Percentiles rank a stretch among this genome's conserved stretches.
Conservation (phyloP, 106 monocot species). For the Posidonia australis region DNA sequence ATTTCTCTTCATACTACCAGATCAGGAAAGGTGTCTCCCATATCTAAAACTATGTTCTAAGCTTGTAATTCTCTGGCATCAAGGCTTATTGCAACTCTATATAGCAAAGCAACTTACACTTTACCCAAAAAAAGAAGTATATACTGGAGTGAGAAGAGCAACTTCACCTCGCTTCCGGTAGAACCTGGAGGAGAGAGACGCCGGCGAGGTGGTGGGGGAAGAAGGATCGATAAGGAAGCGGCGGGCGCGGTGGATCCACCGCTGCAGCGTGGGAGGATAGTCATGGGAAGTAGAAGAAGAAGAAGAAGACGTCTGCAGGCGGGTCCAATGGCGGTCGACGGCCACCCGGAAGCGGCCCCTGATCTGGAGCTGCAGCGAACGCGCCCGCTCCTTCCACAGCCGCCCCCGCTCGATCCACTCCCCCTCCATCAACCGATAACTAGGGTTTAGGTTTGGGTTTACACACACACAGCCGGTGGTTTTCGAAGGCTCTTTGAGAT, state of each 20-base stretch:
- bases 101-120: no score
- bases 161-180: conserved; percentile 35
- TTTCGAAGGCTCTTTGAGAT: no score
- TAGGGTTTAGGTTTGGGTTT: background rate
- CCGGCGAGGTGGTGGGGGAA: conserved; percentile 4
- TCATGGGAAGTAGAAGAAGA: conserved; percentile 6
- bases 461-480: no score
- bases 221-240: conserved; percentile 11
- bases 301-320: conserved; percentile 16
- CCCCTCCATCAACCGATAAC: conserved; percentile 3
- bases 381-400: conserved; percentile 46
- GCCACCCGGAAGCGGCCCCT: conserved; percentile 70
- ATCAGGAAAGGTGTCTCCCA: no score
- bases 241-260: conserved; percentile 38
- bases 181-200: conserved; percentile 8
- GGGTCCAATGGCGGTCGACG: conserved; percentile 44
- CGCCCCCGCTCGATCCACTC: conserved; percentile 15
- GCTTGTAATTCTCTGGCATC: no score
- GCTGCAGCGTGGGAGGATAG: conserved; percentile 14
- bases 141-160: background rate
- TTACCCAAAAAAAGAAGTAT: background rate
- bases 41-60: no score
- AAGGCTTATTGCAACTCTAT: no score
- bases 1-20: no score
- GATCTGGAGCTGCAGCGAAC: conserved; percentile 44